Evolutionary conservation across 2,329 filamentous ascomycete genomes (phyloP).

Genomic region (Drechslera avenae): DNA sequence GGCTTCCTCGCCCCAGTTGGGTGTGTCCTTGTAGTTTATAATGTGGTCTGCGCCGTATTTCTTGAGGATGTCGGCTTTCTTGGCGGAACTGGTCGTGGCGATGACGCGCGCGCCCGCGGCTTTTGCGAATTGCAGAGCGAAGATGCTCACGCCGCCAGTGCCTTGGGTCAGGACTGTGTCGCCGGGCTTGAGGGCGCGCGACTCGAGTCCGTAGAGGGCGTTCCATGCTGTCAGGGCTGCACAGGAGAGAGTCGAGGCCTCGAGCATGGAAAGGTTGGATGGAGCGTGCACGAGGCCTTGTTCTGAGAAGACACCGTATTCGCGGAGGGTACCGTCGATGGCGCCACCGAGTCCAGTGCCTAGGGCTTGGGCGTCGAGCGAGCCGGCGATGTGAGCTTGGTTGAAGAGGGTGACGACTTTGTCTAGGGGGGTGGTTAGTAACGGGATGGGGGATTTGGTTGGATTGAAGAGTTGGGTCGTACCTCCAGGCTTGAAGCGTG

Average conservation of each 20-base stretch:
- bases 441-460: background rate
- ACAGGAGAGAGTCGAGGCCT: conserved; percentile 56
- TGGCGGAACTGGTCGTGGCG: conserved; percentile 59
- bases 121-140: conserved; percentile 63
- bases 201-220: conserved; percentile 56
- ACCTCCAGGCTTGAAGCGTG: conserved; percentile 59
- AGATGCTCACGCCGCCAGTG: conserved; percentile 72
- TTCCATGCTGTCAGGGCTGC: conserved; percentile 57
- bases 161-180: conserved; percentile 68
- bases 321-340: conserved; percentile 69
- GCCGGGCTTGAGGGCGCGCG: conserved; percentile 45
- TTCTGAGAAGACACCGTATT: conserved; percentile 71
- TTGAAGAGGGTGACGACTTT: conserved; percentile 68
- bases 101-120: conserved; percentile 63
- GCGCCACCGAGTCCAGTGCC: conserved; percentile 69
- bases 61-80: conserved; percentile 58
- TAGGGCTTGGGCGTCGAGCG: conserved; percentile 47
- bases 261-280: conserved; percentile 55
- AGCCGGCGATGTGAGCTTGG: conserved; percentile 60
- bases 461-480: background rate
- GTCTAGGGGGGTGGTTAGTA: conserved; percentile 45
- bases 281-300: conserved; percentile 69
- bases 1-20: conserved; percentile 61
- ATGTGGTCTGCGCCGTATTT: conserved; percentile 61
- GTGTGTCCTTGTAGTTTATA: conserved; percentile 61